A percentile compares a stretch with the other conserved stretches of the same genome.
phyloP scores from a whole-genome alignment of 768 basidiomycete genomes.

The Brasilioporus rufonigricans region DNA sequence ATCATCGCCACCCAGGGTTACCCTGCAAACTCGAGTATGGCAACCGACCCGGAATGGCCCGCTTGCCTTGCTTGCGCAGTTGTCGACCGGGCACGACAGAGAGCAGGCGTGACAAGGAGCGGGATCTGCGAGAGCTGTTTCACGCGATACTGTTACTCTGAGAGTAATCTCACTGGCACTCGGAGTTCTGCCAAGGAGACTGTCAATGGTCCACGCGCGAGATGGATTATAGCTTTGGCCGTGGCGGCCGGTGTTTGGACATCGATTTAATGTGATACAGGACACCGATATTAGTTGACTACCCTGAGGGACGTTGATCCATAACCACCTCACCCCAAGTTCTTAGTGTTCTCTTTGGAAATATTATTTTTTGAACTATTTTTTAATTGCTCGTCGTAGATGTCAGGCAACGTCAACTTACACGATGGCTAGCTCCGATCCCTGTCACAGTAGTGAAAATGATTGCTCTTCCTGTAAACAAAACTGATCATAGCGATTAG shows the following conservation, averaged over 20 bases:
- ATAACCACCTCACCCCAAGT: too few species aligned
- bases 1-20: constrained; percentile 44
- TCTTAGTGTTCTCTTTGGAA: too few species aligned
- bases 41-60: constrained; percentile 42
- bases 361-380: too few species aligned
- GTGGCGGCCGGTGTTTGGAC: neutral
- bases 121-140: constrained; percentile 34
- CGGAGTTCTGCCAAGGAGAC: neutral
- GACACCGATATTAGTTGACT: too few species aligned
- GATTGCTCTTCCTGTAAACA: too few species aligned
- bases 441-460: too few species aligned
- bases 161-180: neutral
- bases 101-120: constrained; percentile 23
- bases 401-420: too few species aligned
- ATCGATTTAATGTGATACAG: neutral
- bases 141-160: constrained; percentile 32
- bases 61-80: constrained; percentile 50
- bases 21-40: constrained; percentile 21
- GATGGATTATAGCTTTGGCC: constrained; percentile 7
- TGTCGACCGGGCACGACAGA: constrained; percentile 42
- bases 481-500: too few species aligned
- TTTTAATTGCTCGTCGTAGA: too few species aligned
- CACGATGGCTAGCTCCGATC: too few species aligned
- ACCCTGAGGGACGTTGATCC: too few species aligned
- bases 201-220: neutral